Percentiles rank a stretch among this genome's conserved stretches.
Evolutionary conservation across 768 basidiomycete genomes (phyloP).

Genomic region (Gloeopeniophorella convolvens): DNA sequence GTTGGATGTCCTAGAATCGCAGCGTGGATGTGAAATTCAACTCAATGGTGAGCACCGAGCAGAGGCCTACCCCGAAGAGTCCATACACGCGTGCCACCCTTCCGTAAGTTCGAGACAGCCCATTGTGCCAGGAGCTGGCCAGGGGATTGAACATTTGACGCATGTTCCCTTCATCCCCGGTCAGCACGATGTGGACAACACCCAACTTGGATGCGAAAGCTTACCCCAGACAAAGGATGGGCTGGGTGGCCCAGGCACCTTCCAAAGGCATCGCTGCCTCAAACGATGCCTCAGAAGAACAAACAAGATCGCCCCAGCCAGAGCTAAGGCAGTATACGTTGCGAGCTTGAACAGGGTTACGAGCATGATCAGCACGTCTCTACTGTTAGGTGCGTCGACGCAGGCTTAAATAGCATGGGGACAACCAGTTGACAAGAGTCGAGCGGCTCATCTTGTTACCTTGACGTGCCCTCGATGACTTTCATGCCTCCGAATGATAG

Average conservation of each 20-base stretch:
- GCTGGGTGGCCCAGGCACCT: too few species aligned
- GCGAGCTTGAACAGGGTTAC: not conserved
- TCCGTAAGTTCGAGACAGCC: not conserved
- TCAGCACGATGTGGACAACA: too few species aligned
- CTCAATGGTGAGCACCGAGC: not conserved
- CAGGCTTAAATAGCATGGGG: too few species aligned
- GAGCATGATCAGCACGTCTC: too few species aligned
- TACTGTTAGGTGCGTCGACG: too few species aligned
- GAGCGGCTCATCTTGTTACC: too few species aligned
- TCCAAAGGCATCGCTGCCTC: not conserved
- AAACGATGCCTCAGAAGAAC: not conserved
- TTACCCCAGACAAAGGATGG: conserved; percentile 1
- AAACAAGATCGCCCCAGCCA: not conserved
- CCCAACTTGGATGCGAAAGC: too few species aligned
- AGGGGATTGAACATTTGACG: not conserved
- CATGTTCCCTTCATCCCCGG: not conserved
- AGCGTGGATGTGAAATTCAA: not conserved
- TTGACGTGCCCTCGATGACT: too few species aligned
- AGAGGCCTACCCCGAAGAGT: not conserved
- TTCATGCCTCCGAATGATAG: too few species aligned
- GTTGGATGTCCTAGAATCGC: too few species aligned
- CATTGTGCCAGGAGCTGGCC: not conserved
- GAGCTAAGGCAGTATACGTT: not conserved
- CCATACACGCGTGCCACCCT: not conserved
- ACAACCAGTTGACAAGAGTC: too few species aligned